Percentiles rank a stretch among this genome's conserved stretches.
phyloP scores from a whole-genome alignment of 2,329 filamentous ascomycete genomes.

The Fusarium proliferatum region DNA sequence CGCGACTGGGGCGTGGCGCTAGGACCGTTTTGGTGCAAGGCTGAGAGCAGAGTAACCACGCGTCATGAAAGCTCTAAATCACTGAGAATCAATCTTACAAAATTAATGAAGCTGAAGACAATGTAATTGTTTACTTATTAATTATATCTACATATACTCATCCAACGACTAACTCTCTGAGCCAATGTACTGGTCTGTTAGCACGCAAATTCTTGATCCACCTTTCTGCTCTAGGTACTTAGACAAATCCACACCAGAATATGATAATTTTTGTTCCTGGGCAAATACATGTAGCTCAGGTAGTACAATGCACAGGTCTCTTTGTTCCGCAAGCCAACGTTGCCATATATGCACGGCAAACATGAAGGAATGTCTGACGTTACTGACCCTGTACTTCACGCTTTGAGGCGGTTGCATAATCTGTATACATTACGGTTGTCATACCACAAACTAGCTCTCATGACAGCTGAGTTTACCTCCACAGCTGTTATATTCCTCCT shows the following conservation, averaged over 20 bases:
- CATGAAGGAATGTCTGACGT: background rate
- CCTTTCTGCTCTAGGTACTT: background rate
- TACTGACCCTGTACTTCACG: background rate
- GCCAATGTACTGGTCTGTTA: background rate
- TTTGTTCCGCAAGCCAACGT: background rate
- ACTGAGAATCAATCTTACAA: background rate
- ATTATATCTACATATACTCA: rapidly evolving
- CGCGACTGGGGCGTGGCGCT: conserved; percentile 50
- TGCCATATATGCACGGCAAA: background rate
- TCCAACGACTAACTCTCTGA: too few relatives aligned
- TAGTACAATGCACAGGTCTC: background rate
- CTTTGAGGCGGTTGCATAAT: background rate
- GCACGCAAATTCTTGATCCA: background rate
- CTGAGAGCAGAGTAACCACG: conserved; percentile 44
- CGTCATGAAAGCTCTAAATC: conserved; percentile 15
- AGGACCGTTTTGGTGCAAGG: conserved; percentile 51
- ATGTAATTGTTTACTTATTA: rapidly evolving
- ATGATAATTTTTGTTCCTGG: background rate
- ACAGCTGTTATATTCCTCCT: conserved; percentile 1
- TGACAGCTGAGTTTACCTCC: background rate
- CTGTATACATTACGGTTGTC: background rate
- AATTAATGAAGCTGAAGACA: background rate
- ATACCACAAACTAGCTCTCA: background rate
- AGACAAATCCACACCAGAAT: background rate
- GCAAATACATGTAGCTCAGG: background rate